Evolutionary conservation across 2,329 filamentous ascomycete species (phyloP).

Genomic region (Pseudogymnoascus sp.): DNA sequence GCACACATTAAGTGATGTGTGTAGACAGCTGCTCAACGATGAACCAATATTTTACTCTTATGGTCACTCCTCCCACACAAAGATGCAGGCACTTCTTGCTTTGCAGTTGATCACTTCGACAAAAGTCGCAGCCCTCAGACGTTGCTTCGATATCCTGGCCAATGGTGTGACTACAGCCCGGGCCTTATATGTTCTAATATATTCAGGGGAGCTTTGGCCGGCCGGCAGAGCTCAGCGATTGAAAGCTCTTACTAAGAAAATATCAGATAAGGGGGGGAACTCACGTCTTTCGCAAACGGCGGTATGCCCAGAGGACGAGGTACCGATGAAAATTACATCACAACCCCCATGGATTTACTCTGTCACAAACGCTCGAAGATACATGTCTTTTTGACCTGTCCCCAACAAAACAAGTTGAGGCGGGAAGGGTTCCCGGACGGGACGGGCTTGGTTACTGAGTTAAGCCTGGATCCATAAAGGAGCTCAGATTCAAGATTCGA

Average conservation of each 20-base stretch:
- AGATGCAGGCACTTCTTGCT: background rate
- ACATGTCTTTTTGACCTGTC: background rate
- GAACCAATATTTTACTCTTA: background rate
- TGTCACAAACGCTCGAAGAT: background rate
- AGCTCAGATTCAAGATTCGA: background rate
- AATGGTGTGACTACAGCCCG: background rate
- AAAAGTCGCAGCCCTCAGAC: background rate
- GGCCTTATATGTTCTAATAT: background rate
- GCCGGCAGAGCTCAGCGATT: background rate
- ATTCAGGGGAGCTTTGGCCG: background rate
- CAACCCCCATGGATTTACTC: background rate
- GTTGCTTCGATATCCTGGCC: background rate
- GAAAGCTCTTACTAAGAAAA: background rate
- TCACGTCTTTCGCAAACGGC: no score
- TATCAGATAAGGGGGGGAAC: background rate
- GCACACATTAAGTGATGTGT: background rate
- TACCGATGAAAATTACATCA: background rate
- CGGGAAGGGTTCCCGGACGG: background rate
- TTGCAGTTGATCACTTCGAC: background rate
- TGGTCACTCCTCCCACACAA: background rate
- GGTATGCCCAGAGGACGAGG: no score
- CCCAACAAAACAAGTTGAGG: background rate
- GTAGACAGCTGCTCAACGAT: background rate
- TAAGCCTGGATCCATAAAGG: background rate
- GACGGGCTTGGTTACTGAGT: background rate